Evolutionary conservation across 2,329 filamentous ascomycete genomes (phyloP).

Genomic region (Erysiphe pulchra): DNA sequence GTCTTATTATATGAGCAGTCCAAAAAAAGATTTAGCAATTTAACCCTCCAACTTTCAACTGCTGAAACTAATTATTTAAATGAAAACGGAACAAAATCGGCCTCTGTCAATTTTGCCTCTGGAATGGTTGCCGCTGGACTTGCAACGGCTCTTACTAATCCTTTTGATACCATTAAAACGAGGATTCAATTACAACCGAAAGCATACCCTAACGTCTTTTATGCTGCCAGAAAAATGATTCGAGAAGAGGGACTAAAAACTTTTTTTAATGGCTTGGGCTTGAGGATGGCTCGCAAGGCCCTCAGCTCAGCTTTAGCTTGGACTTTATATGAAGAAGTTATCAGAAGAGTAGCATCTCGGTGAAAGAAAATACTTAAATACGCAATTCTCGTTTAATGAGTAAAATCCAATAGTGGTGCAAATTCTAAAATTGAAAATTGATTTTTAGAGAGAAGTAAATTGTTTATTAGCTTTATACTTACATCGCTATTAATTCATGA

Average conservation of each 20-base stretch:
- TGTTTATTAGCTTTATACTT: too few relatives aligned
- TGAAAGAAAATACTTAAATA: neutral
- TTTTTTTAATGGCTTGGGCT: conserved; percentile 61
- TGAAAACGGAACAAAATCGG: conserved; percentile 19
- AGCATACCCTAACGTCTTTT: conserved; percentile 59
- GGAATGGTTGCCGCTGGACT: conserved; percentile 57
- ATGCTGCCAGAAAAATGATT: conserved; percentile 55
- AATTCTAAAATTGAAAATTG: too few relatives aligned
- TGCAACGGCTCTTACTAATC: conserved; percentile 78
- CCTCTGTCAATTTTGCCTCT: conserved; percentile 62
- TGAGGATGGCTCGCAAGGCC: conserved; percentile 78
- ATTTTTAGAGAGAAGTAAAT: too few relatives aligned
- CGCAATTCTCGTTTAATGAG: too few relatives aligned
- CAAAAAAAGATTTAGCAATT: conserved; percentile 31
- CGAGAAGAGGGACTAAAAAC: conserved; percentile 54
- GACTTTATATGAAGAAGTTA: conserved; percentile 89
- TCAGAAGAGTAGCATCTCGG: conserved; percentile 34
- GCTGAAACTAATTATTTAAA: conserved; percentile 2
- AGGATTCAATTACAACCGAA: conserved; percentile 71
- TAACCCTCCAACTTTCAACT: conserved; percentile 7
- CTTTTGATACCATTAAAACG: conserved; percentile 92
- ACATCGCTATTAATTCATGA: too few relatives aligned
- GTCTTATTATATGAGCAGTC: conserved; percentile 79
- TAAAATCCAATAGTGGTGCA: too few relatives aligned
- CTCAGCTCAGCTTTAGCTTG: conserved; percentile 86